Evolutionary conservation across 2,329 filamentous ascomycete genomes (phyloP).

Genomic region (Furcasterigmium sp.): DNA sequence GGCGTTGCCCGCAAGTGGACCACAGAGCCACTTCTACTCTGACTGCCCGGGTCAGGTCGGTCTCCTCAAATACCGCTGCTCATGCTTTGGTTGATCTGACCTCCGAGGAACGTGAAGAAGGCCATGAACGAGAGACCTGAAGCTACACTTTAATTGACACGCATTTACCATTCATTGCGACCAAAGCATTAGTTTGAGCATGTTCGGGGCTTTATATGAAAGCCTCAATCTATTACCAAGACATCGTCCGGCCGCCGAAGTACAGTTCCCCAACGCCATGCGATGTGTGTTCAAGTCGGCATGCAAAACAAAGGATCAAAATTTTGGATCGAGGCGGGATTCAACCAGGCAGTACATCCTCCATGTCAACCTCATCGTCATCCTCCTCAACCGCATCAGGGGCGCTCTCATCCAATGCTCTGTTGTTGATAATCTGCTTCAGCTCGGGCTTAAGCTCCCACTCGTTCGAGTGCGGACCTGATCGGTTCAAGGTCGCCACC

Average conservation of each 20-base stretch:
- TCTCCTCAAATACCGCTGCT: too few relatives aligned
- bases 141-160: too few relatives aligned
- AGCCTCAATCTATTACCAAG: too few relatives aligned
- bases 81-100: too few relatives aligned
- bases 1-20: too few relatives aligned
- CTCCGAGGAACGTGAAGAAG: too few relatives aligned
- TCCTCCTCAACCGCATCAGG: slow-evolving; percentile 58
- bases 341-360: slow-evolving; percentile 55
- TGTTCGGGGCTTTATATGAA: too few relatives aligned
- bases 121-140: too few relatives aligned
- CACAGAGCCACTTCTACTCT: too few relatives aligned
- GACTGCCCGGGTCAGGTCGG: too few relatives aligned
- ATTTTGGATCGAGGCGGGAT: neutral
- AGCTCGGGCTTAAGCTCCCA: slow-evolving; percentile 72
- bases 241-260: neutral
- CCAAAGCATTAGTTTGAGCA: too few relatives aligned
- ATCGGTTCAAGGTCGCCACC: slow-evolving; percentile 76
- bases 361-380: slow-evolving; percentile 68
- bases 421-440: slow-evolving; percentile 9
- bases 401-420: slow-evolving; percentile 19
- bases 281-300: neutral
- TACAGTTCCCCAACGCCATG: slow-evolving; percentile 7
- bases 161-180: too few relatives aligned
- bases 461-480: slow-evolving; percentile 77
- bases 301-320: neutral